phyloP scores from a whole-genome alignment of 768 basidiomycete species.

The Tricholoma hemisulphureum region DNA sequence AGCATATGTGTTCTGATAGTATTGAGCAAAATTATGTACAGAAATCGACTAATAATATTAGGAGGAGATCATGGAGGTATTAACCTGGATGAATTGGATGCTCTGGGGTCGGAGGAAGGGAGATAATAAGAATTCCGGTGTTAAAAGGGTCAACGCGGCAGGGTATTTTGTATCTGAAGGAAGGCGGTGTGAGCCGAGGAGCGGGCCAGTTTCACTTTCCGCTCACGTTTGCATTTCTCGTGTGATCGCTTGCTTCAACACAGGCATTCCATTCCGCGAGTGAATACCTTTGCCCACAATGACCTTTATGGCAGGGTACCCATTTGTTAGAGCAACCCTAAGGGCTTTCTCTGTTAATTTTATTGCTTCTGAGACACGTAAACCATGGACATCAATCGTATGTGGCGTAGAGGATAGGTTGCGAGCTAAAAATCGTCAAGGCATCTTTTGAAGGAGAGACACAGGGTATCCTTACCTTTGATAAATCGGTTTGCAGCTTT shows the following conservation, averaged over 20 bases:
- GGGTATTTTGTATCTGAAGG: conserved; percentile 51
- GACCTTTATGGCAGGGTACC: conserved; percentile 35
- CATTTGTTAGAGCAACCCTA: conserved; percentile 34
- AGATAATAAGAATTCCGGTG: conserved; percentile 57
- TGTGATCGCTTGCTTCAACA: conserved; percentile 80
- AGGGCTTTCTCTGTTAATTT: conserved; percentile 43
- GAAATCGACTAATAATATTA: too few species aligned
- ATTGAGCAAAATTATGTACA: too few species aligned
- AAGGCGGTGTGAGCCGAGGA: background rate
- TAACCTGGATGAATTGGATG: background rate
- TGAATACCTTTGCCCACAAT: conserved; percentile 82
- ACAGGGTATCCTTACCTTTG: conserved; percentile 34
- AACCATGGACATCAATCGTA: conserved; percentile 50
- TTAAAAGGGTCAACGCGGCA: conserved; percentile 63
- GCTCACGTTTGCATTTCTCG: conserved; percentile 52
- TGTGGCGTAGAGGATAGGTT: conserved; percentile 34
- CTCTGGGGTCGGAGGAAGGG: background rate
- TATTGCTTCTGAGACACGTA: conserved; percentile 47
- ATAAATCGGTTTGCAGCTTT: conserved; percentile 47
- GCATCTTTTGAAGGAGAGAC: background rate
- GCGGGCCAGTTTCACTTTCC: background rate
- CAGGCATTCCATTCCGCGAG: conserved; percentile 64
- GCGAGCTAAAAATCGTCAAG: conserved; percentile 29
- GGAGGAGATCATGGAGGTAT: too few species aligned
- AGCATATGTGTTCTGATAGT: too few species aligned